Percentiles rank a stretch among this genome's conserved stretches.
Conservation (phyloP, 2,329 filamentous ascomycete genomes). For the Penicillium vulpinum region DNA sequence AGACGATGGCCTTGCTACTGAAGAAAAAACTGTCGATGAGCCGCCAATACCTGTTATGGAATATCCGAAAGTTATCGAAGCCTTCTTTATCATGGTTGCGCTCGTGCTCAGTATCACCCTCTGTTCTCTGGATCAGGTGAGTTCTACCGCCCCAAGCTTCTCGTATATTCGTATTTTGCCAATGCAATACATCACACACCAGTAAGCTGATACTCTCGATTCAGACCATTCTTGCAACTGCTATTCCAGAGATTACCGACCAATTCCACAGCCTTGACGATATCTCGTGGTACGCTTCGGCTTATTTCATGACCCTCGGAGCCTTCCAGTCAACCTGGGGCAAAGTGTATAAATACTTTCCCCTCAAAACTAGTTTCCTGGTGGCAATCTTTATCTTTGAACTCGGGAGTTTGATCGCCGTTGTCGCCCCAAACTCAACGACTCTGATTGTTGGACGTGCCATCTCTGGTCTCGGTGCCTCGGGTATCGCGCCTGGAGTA, state of each 20-base stretch:
- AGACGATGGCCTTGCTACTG: not conserved
- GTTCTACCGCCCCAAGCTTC: constrained; percentile 8
- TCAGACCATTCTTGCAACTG: not conserved
- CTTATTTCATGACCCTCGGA: constrained; percentile 38
- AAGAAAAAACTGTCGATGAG: not conserved
- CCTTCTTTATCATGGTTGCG: constrained; percentile 8
- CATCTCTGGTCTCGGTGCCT: constrained; percentile 38
- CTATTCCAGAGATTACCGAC: constrained; percentile 33
- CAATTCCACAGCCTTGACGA: constrained; percentile 31
- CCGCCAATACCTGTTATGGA: not conserved
- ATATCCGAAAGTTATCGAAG: not conserved
- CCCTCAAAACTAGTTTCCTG: constrained; percentile 37
- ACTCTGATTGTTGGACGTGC: constrained; percentile 44
- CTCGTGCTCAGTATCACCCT: constrained; percentile 16
- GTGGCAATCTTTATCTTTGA: constrained; percentile 45
- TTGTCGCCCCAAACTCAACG: constrained; percentile 33
- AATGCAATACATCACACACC: not conserved
- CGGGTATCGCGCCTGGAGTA: constrained; percentile 34
- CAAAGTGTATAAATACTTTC: constrained; percentile 34
- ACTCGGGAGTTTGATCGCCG: constrained; percentile 43
- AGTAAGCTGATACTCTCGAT: not conserved
- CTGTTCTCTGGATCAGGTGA: constrained; percentile 15
- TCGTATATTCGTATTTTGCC: not conserved
- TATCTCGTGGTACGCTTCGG: constrained; percentile 40
- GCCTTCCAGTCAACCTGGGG: constrained; percentile 36